Evolutionary conservation across 192 early-diverging fungal species (phyloP), one percentile per base, ranked within the genome.

Genomic region (Chytriomyces hyalinus): DNA sequence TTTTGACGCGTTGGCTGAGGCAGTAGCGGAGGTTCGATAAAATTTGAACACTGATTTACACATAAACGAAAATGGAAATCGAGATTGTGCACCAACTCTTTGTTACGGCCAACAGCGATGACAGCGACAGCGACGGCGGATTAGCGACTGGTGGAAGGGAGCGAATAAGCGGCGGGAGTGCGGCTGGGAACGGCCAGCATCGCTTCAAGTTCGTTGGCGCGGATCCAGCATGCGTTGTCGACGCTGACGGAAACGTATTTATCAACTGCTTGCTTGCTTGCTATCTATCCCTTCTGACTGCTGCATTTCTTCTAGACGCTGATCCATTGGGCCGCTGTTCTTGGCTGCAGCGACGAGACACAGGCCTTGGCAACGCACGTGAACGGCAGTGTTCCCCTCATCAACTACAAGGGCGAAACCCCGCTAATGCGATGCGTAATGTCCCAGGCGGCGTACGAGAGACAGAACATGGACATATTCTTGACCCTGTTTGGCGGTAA

Each of bases 251-350:
- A 36, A 36, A 36, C 36, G 36, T 36, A 36, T 36, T 36, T 36
- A 36, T 36, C 36, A 36, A 36, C 36, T 36, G 36, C 36, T 36
- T 3, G 20, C 53, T 57, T 3, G 0, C 13, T 57, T 20, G 53
- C 0, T 3, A 57, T 57, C 13, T 20, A 57, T 57, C 53, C 53
- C 13, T 57, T 20, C 0, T 20, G 53, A 57, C 13, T 36, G 36
- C 28, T 2, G 28, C 28, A 0, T 36, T 36, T 36, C 36, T 36
- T 36, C 3, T 20, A 99, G 79, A 94, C 95, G 0, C 88, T 95
- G 1, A 80, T 97, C 6, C 97, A 99, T 76, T 99, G 97, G 97
- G 96, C 97, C 10, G 92, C 95, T 0, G 93, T 95, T 6, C 81
- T 97, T 22, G 96, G 90, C 0, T 82, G 92, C 61, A 86, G 93